Percentiles rank a stretch among this genome's conserved stretches.
Evolutionary conservation across 371 early-diverging fungal species (phyloP).

Genomic region (Choanephora cucurbitarum): DNA sequence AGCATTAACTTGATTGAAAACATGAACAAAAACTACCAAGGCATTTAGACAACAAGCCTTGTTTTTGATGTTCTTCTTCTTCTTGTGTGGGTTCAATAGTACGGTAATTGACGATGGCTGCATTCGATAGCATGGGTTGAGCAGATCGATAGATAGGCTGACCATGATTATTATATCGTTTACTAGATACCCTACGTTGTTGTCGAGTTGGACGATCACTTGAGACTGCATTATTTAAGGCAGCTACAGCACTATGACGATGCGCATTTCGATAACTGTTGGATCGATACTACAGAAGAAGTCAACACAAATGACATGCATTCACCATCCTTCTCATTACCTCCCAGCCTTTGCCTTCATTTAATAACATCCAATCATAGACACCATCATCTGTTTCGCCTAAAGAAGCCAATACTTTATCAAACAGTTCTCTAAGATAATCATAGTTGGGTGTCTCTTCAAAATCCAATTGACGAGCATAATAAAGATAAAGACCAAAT

Average conservation of each 20-base stretch:
- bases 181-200: constrained; percentile 19
- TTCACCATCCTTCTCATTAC: no score
- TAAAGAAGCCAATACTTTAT: constrained; percentile 68
- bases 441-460: constrained; percentile 96
- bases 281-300: constrained; percentile 18
- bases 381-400: constrained; percentile 85
- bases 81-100: constrained; percentile 27
- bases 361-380: constrained; percentile 85
- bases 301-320: background rate
- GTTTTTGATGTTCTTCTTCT: constrained; percentile 19
- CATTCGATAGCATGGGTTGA: constrained; percentile 26
- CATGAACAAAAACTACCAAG: constrained; percentile 17
- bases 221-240: constrained; percentile 22
- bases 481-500: constrained; percentile 80
- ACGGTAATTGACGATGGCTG: constrained; percentile 21
- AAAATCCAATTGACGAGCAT: constrained; percentile 77
- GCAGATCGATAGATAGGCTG: constrained; percentile 23
- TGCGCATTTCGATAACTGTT: constrained; percentile 17
- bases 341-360: constrained; percentile 59
- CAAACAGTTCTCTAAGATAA: constrained; percentile 77
- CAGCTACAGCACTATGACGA: constrained; percentile 22
- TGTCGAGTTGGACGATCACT: constrained; percentile 14
- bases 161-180: constrained; percentile 15
- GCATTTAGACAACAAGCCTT: constrained; percentile 19
- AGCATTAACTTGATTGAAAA: constrained; percentile 3